Evolutionary conservation across 257 asterid species (phyloP).

Genomic region (Thymus quinquecostatus): DNA sequence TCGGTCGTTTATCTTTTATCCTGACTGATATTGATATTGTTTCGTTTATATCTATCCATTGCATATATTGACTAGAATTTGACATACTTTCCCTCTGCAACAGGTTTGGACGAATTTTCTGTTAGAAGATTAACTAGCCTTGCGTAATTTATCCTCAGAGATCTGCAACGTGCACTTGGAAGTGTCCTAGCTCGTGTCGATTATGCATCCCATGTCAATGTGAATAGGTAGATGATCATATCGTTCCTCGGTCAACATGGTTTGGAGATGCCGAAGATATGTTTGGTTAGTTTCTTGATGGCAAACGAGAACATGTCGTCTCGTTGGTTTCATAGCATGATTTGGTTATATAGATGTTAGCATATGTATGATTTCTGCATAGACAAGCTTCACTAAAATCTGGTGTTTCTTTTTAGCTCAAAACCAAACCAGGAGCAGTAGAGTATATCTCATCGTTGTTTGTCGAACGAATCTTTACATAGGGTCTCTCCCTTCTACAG

Average conservation of each 20-base stretch:
- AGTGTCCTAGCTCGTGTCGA: constrained; percentile 1
- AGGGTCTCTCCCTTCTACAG: not conserved
- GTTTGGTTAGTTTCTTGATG: not conserved
- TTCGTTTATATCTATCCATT: no score
- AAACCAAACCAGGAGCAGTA: no score
- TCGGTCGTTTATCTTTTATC: not conserved
- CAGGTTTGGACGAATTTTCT: constrained; percentile 25
- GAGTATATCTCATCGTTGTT: not conserved
- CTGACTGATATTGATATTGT: no score
- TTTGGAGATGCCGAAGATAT: not conserved
- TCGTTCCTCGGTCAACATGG: not conserved
- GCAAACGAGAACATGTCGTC: not conserved
- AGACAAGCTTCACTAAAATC: not conserved
- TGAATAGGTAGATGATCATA: constrained; percentile 21
- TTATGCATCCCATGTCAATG: not conserved
- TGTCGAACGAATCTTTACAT: not conserved
- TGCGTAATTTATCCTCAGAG: no score
- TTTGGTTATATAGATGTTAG: not conserved
- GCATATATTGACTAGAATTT: no score
- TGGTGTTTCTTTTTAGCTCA: no score
- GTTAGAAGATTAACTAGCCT: constrained; percentile 3
- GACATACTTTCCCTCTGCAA: not conserved
- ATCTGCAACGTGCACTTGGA: not conserved
- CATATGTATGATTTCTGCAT: not conserved
- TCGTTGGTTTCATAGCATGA: constrained; percentile 2